Conservation (phyloP, 2,329 filamentous ascomycete species). For the Colletotrichum phormii region DNA sequence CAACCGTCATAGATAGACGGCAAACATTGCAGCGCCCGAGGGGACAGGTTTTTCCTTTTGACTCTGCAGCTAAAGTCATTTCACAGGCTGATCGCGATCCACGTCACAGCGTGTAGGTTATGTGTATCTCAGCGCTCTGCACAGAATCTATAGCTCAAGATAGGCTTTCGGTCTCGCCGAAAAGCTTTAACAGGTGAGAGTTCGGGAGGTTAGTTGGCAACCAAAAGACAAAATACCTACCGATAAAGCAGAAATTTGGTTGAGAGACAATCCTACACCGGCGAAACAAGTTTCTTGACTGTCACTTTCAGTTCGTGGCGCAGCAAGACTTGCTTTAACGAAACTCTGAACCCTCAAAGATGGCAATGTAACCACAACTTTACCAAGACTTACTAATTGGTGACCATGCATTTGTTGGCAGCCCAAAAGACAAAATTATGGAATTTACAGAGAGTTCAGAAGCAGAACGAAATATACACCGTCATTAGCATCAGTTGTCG, state of each 20-base stretch:
- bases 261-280: neutral
- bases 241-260: neutral
- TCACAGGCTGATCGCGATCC: neutral
- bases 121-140: neutral
- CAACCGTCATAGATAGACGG: neutral
- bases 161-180: neutral
- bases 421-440: slow-evolving; percentile 2
- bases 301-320: slow-evolving; percentile 7
- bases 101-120: neutral
- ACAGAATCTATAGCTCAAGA: neutral
- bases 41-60: neutral
- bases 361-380: slow-evolving; percentile 13
- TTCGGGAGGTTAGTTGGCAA: neutral
- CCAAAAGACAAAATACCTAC: neutral
- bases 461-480: slow-evolving; percentile 18
- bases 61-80: neutral
- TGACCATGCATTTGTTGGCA: neutral
- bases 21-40: neutral
- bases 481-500: neutral
- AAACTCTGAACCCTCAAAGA: slow-evolving; percentile 17
- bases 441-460: slow-evolving; percentile 18
- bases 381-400: neutral
- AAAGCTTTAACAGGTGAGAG: neutral
- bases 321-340: slow-evolving; percentile 2
- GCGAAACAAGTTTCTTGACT: neutral